phyloP scores from a whole-genome alignment of 106 monocot genomes.

The Dioscorea zingiberensis region DNA sequence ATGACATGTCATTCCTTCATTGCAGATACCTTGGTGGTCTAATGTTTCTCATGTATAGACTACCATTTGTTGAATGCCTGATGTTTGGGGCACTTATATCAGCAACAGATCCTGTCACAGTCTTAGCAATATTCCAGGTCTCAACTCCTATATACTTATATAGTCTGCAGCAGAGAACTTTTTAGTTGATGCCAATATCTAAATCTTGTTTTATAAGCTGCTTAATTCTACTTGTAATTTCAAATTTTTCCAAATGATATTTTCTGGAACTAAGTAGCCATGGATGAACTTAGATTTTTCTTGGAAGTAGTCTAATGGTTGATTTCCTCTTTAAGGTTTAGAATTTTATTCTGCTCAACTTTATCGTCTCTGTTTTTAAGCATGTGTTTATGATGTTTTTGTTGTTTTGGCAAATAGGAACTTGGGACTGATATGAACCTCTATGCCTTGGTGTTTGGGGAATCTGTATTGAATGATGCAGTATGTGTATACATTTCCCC shows the following conservation, averaged over 20 bases:
- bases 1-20: not conserved
- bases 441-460: constrained; percentile 98
- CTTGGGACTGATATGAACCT: constrained; percentile 91
- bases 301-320: no score
- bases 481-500: constrained; percentile 33
- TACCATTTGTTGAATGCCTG: constrained; percentile 89
- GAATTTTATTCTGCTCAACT: no score
- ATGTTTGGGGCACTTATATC: constrained; percentile 99
- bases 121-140: constrained; percentile 96
- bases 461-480: constrained; percentile 98
- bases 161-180: no score
- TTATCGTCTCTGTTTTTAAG: no score
- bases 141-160: not conserved
- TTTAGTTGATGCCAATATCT: no score
- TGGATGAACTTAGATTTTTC: no score
- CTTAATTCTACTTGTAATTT: no score
- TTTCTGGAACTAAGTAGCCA: no score
- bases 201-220: no score
- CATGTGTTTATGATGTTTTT: no score
- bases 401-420: constrained; percentile 55
- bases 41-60: constrained; percentile 78
- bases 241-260: no score
- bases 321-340: no score
- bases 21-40: constrained; percentile 95
- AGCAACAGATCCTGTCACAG: constrained; percentile 98